A percentile compares a stretch with the other conserved stretches of the same genome.
These are phyloP conservation scores for Hymenoscyphus linearis DNA, from an alignment of 2,329 filamentous ascomycete genomes.

Conservation along the genomic window DNA sequence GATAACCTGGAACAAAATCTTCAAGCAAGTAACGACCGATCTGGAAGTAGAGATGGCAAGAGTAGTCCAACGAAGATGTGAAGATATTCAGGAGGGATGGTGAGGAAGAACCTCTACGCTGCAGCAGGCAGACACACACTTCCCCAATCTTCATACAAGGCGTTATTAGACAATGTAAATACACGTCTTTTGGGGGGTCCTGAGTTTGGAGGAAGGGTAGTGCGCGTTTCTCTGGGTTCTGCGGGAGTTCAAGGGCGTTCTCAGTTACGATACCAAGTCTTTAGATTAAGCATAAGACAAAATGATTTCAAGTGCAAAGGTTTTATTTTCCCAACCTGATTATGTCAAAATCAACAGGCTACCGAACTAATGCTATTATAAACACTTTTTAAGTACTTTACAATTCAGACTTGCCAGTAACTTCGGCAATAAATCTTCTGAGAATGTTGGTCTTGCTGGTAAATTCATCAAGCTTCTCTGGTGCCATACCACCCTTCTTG, in stretches of 20 bases:
- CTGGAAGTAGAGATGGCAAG: constrained; percentile 19
- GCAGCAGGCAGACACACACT: background rate
- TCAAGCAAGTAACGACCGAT: constrained; percentile 21
- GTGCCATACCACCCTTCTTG: constrained; percentile 78
- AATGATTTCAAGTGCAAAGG: background rate
- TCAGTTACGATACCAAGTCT: background rate
- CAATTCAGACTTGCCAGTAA: constrained; percentile 54
- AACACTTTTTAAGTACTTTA: constrained; percentile 25
- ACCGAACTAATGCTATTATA: background rate
- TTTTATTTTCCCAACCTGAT: background rate
- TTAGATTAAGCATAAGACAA: background rate
- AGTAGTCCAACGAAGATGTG: constrained; percentile 9
- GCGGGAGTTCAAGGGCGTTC: background rate
- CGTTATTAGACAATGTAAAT: background rate
- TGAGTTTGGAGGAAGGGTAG: background rate
- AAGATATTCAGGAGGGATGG: background rate
- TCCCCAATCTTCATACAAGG: background rate
- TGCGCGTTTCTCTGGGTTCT: background rate
- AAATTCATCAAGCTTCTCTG: constrained; percentile 84
- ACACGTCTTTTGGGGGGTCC: background rate
- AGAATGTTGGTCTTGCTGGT: constrained; percentile 84
- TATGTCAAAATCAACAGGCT: background rate
- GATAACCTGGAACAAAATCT: constrained; percentile 60
- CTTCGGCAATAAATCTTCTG: constrained; percentile 64
- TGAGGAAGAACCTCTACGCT: background rate